These are phyloP conservation scores for Ensete ventricosum DNA, from an alignment of 176 grass and related monocot species.

Conservation along the genomic window DNA sequence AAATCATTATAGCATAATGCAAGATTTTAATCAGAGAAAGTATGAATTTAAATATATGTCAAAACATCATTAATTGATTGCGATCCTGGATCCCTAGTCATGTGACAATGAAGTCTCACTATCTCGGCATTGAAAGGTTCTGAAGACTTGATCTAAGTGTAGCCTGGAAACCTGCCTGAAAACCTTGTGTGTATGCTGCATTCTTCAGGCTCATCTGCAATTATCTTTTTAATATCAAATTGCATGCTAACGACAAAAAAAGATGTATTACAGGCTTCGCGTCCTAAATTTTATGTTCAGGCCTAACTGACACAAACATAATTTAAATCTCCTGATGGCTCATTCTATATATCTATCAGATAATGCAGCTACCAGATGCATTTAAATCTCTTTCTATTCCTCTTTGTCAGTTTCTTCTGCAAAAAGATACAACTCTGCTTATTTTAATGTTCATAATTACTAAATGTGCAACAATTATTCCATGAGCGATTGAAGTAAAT, in stretches of 20 bases:
- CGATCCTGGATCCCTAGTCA: not conserved
- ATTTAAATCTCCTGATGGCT: too few species aligned
- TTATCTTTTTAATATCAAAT: not conserved
- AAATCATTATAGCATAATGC: not conserved
- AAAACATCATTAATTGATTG: not conserved
- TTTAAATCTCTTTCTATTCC: not conserved
- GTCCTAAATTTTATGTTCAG: too few species aligned
- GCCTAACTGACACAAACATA: too few species aligned
- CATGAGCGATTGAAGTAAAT: not conserved
- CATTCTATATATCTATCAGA: too few species aligned
- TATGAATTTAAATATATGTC: not conserved
- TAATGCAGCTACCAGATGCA: not conserved
- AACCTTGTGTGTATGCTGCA: conserved; percentile 48
- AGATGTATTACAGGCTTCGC: not conserved
- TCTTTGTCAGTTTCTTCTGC: too few species aligned
- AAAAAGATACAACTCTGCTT: not conserved
- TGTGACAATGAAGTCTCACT: not conserved
- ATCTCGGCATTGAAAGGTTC: not conserved
- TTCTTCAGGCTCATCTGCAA: conserved; percentile 79
- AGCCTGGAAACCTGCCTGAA: conserved; percentile 42
- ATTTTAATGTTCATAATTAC: not conserved
- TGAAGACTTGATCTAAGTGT: conserved; percentile 15
- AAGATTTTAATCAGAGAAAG: not conserved
- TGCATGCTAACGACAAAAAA: not conserved
- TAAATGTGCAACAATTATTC: not conserved